Evolutionary conservation across 2,329 filamentous ascomycete species (phyloP).

Genomic region (Fusarium subglutinans): DNA sequence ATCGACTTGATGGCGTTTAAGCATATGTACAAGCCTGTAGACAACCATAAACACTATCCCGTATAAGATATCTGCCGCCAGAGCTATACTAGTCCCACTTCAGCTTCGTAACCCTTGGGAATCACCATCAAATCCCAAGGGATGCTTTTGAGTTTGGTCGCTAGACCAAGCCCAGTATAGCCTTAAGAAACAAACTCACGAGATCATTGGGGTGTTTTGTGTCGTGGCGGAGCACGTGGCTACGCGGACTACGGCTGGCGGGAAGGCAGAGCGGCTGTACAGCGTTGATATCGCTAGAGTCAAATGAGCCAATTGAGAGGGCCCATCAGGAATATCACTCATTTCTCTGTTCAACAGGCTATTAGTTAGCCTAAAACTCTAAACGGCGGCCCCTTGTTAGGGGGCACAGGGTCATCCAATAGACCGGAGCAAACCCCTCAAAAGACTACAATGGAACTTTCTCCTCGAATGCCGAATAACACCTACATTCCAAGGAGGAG

Average conservation of each 20-base stretch:
- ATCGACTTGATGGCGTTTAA: background rate
- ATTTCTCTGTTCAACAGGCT: background rate
- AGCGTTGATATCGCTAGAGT: background rate
- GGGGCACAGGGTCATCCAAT: background rate
- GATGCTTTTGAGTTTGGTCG: background rate
- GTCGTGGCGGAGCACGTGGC: background rate
- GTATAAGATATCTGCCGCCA: fast-evolving
- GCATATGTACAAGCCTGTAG: background rate
- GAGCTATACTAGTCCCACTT: background rate
- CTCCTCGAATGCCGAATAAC: background rate
- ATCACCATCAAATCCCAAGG: background rate
- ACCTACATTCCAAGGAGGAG: background rate
- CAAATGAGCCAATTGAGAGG: background rate
- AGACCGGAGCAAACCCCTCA: background rate
- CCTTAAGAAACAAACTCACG: background rate
- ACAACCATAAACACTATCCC: background rate
- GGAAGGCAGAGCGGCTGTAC: background rate
- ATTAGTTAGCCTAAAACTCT: background rate
- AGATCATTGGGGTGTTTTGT: background rate
- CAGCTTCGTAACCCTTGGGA: background rate
- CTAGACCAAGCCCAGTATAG: background rate
- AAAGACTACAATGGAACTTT: background rate
- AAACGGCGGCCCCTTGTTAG: background rate
- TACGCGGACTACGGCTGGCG: no score
- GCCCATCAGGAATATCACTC: background rate